Evolutionary conservation across 768 basidiomycete species (phyloP).

Genomic region (Albatrellus ellisii): DNA sequence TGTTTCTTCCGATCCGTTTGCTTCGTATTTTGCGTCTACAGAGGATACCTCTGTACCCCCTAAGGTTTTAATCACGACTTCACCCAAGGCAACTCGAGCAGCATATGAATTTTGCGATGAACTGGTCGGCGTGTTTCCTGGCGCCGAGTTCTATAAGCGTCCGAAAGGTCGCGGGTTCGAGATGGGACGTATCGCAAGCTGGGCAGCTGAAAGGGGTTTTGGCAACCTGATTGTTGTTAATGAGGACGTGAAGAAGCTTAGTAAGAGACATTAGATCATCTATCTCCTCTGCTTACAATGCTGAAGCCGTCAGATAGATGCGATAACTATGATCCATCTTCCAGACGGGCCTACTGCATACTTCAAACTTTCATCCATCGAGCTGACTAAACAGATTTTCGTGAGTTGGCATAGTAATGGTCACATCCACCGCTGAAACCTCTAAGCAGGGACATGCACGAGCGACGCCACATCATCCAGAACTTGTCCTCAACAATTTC

Average conservation of each 20-base stretch:
- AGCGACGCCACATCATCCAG: slow-evolving; percentile 86
- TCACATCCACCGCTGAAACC: neutral
- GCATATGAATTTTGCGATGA: slow-evolving; percentile 94
- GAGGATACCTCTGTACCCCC: slow-evolving; percentile 64
- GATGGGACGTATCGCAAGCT: slow-evolving; percentile 80
- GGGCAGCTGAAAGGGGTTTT: slow-evolving; percentile 85
- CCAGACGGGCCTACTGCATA: slow-evolving; percentile 91
- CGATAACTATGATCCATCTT: slow-evolving; percentile 82
- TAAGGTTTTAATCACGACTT: slow-evolving; percentile 86
- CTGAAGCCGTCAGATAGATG: slow-evolving; percentile 39
- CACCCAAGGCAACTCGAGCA: slow-evolving; percentile 71
- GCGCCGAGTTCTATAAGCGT: slow-evolving; percentile 77
- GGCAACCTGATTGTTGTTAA: slow-evolving; percentile 88
- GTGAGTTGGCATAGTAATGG: slow-evolving; percentile 28
- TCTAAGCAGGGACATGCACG: slow-evolving; percentile 70
- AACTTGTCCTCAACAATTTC: slow-evolving; percentile 90
- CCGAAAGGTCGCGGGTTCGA: slow-evolving; percentile 88
- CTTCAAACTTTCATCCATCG: slow-evolving; percentile 85
- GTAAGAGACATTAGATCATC: slow-evolving; percentile 36
- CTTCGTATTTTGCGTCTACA: slow-evolving; percentile 58
- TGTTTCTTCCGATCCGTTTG: slow-evolving; percentile 63
- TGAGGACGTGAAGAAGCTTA: slow-evolving; percentile 89
- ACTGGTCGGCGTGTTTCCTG: slow-evolving; percentile 78
- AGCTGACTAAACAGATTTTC: slow-evolving; percentile 76
- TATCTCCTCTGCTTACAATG: slow-evolving; percentile 6